Percentiles rank a stretch among this genome's conserved stretches.
phyloP scores from a whole-genome alignment of 495 filamentous ascomycete species.

The Chaetomidium leptoderma region DNA sequence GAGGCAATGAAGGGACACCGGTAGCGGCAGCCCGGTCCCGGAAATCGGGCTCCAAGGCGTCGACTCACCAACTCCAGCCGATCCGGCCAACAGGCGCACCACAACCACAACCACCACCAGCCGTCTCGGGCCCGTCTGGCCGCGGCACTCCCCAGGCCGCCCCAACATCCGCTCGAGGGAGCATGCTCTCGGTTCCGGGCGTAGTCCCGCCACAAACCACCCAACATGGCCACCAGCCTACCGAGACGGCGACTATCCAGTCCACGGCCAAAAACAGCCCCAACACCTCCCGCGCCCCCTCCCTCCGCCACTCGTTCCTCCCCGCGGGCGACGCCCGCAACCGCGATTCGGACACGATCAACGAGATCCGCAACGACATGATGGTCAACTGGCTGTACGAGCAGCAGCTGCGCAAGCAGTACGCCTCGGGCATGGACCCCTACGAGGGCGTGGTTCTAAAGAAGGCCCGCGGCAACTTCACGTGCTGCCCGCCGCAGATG shows the following conservation, averaged over 20 bases:
- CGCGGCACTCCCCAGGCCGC: background rate
- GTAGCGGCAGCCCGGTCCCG: background rate
- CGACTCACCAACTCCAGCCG: slow-evolving; percentile 15
- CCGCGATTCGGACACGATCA: slow-evolving; percentile 35
- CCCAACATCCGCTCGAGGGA: background rate
- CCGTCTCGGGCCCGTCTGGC: background rate
- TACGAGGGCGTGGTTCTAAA: slow-evolving; percentile 68
- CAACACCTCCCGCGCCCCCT: slow-evolving; percentile 9
- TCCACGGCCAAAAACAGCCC: slow-evolving; percentile 13
- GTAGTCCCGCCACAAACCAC: background rate
- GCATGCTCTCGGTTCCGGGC: slow-evolving; percentile 20
- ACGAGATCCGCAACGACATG: slow-evolving; percentile 62
- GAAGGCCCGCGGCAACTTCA: slow-evolving; percentile 61
- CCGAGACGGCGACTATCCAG: slow-evolving; percentile 15
- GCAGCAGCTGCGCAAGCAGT: slow-evolving; percentile 62
- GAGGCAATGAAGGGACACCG: slow-evolving; percentile 1
- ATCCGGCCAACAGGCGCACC: background rate
- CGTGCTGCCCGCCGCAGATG: slow-evolving; percentile 62
- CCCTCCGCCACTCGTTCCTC: slow-evolving; percentile 38
- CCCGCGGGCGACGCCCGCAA: slow-evolving; percentile 48
- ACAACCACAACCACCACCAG: slow-evolving; percentile 6
- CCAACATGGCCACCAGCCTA: background rate
- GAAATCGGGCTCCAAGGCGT: slow-evolving; percentile 5
- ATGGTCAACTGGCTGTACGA: slow-evolving; percentile 82
- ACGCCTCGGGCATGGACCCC: slow-evolving; percentile 47